phyloP scores from a whole-genome alignment of 495 filamentous ascomycete species.

The Patellaria atrata region DNA sequence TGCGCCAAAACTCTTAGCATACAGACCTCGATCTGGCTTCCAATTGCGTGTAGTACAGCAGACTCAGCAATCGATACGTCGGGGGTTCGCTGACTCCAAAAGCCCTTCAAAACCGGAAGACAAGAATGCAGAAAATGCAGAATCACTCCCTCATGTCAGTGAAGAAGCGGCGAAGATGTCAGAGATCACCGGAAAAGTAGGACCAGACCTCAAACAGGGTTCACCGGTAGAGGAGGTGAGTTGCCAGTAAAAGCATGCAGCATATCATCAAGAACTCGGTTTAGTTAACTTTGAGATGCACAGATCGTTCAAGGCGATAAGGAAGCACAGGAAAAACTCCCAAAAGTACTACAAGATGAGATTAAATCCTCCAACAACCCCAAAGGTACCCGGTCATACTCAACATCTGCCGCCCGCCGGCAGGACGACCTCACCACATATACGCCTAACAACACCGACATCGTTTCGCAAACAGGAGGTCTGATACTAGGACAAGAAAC shows the following conservation, averaged over 20 bases:
- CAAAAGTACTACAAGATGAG: conserved; percentile 52
- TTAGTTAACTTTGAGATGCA: conserved; percentile 4
- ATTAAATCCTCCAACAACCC: conserved; percentile 25
- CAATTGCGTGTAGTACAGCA: no score
- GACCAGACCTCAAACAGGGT: conserved; percentile 18
- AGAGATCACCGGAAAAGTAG: conserved; percentile 13
- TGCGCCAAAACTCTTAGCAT: not conserved
- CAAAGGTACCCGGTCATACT: conserved; percentile 42
- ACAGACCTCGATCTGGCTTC: no score
- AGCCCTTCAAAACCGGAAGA: conserved; percentile 5
- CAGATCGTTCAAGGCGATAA: conserved; percentile 54
- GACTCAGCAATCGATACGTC: conserved; percentile 1
- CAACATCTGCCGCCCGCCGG: conserved; percentile 35
- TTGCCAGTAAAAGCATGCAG: not conserved
- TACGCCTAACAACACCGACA: not conserved
- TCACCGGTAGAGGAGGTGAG: conserved; percentile 22
- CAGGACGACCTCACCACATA: conserved; percentile 18
- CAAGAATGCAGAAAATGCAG: conserved; percentile 7
- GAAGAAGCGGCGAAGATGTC: conserved; percentile 17
- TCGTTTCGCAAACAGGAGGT: conserved; percentile 4
- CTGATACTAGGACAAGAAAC: conserved; percentile 20
- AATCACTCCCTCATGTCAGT: conserved; percentile 12
- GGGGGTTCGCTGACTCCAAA: conserved; percentile 9
- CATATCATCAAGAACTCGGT: not conserved
- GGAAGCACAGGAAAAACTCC: conserved; percentile 46